Evolutionary conservation across 2,329 filamentous ascomycete genomes (phyloP), one percentile per base, ranked within the genome.

Genomic region (Calonectria pseudoreteaudii): DNA sequence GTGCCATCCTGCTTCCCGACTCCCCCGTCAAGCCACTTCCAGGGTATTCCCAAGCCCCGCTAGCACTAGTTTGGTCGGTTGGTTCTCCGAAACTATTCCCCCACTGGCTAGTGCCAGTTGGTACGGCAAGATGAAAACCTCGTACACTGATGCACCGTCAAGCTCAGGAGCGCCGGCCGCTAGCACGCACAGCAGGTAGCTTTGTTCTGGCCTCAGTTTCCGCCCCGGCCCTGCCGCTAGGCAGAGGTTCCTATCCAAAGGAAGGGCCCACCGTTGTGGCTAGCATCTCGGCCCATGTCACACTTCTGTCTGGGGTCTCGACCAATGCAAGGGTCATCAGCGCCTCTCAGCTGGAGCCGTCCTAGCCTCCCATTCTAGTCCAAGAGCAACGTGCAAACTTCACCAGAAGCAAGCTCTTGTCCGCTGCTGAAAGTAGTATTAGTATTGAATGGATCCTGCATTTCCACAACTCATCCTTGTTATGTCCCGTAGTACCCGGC

Each of bases 321-420:
- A 65, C 34, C 38, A 26, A 26, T 34, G 34, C 58, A 53, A 50
- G 68, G 68, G 68, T 47, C n/a, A 36, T 47, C 41, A 23, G 28
- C 64, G 69, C 36, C 30, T 66, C 62, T 47, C 34, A 49, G 62
- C 38, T 49, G 41, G 20, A 49, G 56, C 56, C 67, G 60, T 38
- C 47, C 28, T 53, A 53, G 31, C 23, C 34, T 34, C 49, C 66
- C 52, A 64, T 58, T 66, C 75, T 56, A 70, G 66, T 34, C 70
- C 58, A 52, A 77, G 60, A 41, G 30, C 34, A 69, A 50, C 65
- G 70, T 34, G 26, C 38, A 71, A 76, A 76, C 72, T 76, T 74
- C 68, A 72, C 75, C 70, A 76, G 66, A 75, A 74, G 53, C 67
- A 75, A 67, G 64, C 53, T 44, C 52, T 49, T 36, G 18, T 38